Conservation (phyloP, 345 rosid species). For the Gossypium sturtianum region DNA sequence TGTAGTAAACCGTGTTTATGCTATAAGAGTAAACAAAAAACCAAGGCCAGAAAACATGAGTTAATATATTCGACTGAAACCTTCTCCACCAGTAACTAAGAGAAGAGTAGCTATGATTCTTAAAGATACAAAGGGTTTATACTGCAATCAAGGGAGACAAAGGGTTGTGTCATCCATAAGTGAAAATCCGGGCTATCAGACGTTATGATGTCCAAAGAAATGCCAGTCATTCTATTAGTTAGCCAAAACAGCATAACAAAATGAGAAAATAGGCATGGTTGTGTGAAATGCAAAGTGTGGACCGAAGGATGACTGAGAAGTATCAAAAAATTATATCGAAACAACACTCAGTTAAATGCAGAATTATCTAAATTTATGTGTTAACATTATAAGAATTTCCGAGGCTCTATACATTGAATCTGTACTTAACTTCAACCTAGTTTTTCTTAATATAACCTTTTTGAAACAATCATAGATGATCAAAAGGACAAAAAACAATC, state of each 20-base stretch:
- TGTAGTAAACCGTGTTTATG: slow-evolving; percentile 97
- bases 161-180: too few relatives aligned
- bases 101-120: too few relatives aligned
- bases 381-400: neutral
- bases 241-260: neutral
- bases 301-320: neutral
- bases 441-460: neutral
- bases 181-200: too few relatives aligned
- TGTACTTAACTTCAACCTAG: neutral
- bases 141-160: too few relatives aligned
- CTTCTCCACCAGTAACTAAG: neutral
- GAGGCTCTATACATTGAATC: neutral
- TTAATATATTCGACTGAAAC: neutral
- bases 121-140: too few relatives aligned
- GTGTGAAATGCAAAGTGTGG: neutral
- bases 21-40: slow-evolving; percentile 21
- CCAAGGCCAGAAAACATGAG: slow-evolving; percentile 9
- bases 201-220: too few relatives aligned
- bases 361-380: neutral
- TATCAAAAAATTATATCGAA: neutral
- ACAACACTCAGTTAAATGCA: neutral
- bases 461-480: neutral
- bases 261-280: neutral
- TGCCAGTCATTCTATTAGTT: neutral
- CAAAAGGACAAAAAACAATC: neutral